Conservation (phyloP, 1,284 basidiomycete genomes). For the Tylopilus orsonianus region DNA sequence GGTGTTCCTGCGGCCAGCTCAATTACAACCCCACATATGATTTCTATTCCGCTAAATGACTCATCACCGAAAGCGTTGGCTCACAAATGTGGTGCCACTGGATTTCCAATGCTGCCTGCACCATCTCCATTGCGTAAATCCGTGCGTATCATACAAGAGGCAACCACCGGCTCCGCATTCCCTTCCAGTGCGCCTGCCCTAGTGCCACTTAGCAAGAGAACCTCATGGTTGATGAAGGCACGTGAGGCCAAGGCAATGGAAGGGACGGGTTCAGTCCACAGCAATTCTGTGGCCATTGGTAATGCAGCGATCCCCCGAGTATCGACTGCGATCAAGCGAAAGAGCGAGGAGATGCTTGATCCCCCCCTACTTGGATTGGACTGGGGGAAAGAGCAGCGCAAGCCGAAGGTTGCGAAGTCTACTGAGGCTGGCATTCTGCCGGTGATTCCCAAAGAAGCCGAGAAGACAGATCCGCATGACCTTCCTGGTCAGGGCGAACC, state of each 20-base stretch:
- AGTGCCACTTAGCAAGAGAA: slow-evolving; percentile 54
- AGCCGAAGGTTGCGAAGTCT: slow-evolving; percentile 50
- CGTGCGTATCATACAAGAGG: slow-evolving; percentile 49
- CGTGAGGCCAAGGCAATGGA: slow-evolving; percentile 74
- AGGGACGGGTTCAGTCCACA: slow-evolving; percentile 44
- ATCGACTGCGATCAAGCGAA: slow-evolving; percentile 51
- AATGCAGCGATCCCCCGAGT: slow-evolving; percentile 11
- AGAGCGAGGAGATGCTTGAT: slow-evolving; percentile 58
- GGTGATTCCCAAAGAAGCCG: slow-evolving; percentile 24
- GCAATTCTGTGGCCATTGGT: slow-evolving; percentile 16
- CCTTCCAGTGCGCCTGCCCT: slow-evolving; percentile 45
- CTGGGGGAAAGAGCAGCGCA: slow-evolving; percentile 42
- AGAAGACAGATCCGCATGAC: slow-evolving; percentile 4
- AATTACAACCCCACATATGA: slow-evolving; percentile 13
- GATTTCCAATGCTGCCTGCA: slow-evolving; percentile 60
- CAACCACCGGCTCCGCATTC: slow-evolving; percentile 35
- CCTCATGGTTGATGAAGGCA: slow-evolving; percentile 76
- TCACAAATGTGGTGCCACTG: slow-evolving; percentile 37
- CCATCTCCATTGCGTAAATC: slow-evolving; percentile 71
- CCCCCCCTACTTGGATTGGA: slow-evolving; percentile 14
- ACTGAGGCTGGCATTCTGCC: slow-evolving; percentile 37
- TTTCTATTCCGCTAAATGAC: slow-evolving; percentile 34
- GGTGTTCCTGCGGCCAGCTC: slow-evolving; percentile 20
- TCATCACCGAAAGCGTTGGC: slow-evolving; percentile 25
- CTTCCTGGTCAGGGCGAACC: slow-evolving; percentile 9